phyloP scores from a whole-genome alignment of 129 eudicot genomes.

The Silybum marianum region DNA sequence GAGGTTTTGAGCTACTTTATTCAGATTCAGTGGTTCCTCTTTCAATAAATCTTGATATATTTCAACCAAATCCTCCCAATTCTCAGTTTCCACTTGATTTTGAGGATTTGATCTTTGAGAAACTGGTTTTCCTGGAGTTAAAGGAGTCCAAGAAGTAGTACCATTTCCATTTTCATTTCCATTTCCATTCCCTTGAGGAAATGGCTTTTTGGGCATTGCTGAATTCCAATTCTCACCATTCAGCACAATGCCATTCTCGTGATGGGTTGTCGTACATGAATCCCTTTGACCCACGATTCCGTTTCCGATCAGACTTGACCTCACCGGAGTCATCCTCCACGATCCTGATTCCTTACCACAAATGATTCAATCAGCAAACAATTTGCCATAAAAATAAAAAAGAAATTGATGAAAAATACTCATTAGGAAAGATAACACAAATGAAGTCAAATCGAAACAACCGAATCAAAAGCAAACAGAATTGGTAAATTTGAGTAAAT shows the following conservation, averaged over 20 bases:
- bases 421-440: not conserved
- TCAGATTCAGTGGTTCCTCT: conserved; percentile 23
- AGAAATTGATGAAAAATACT: not conserved
- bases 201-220: not conserved
- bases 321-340: conserved; percentile 13
- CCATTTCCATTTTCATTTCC: conserved; percentile 25
- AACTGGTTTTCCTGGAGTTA: conserved; percentile 44
- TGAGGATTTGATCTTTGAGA: conserved; percentile 31
- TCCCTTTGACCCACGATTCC: not conserved
- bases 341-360: conserved; percentile 17
- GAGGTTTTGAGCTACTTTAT: conserved; percentile 28
- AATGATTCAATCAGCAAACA: conserved; percentile 23
- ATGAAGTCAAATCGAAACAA: conserved; percentile 2
- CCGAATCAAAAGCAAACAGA: conserved; percentile 13
- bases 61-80: conserved; percentile 61
- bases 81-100: conserved; percentile 34
- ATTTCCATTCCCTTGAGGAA: conserved; percentile 23
- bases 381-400: conserved; percentile 17
- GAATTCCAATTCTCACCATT: conserved; percentile 24
- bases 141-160: conserved; percentile 46
- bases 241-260: conserved; percentile 12
- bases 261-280: conserved; percentile 4
- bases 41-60: conserved; percentile 46
- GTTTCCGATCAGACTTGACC: conserved; percentile 12
- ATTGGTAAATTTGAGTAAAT: conserved; percentile 6